Evolutionary conservation across 805 yeast genomes (phyloP), one percentile per base, ranked within the genome.

Genomic region (Groenewaldozyma tartarivorans): DNA sequence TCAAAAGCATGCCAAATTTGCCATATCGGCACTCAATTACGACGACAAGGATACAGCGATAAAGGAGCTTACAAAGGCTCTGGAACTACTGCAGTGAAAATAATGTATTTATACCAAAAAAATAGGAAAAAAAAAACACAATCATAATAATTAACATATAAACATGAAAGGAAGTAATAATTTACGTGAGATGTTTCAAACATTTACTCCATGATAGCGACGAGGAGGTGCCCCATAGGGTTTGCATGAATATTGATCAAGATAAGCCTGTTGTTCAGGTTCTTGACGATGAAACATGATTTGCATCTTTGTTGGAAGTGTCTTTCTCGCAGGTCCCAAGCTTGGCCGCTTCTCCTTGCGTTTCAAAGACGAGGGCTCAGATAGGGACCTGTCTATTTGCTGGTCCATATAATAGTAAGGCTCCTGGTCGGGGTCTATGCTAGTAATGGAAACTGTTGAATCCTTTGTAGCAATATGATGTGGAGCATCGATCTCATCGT

Each of bases 11-110:
- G 80, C 86, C 43, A 74, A 72, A 48, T 80, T 73, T 53, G 87
- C 85, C n/a, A 69, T 78, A 7, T 77, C 84, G 7, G 86, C 88
- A 1, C 65, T 80, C 27, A 77, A 75, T 53, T 81, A 78, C 53
- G 88, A 81, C 50, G 88, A 80, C 46, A 57, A 69, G 5, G 60
- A 50, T n/a, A 81, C 87, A 0, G 88, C 87, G 2, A 67, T 75
- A 37, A 51, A 51, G 5, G 81, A 79, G 56, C 62, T 79, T 26
- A 50, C 60, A 22, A 56, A 64, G 31, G 81, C 82, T 0, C 55
- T 79, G 29, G 67, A 63, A 1, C 38, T 55, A 11, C 48, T 64
- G 13, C 29, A 26, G 13, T 36, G 16, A 4, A 9, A 26, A 24
- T 27, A 11, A 36, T 22, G 29, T 11, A 18, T 9, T 13, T 35